Evolutionary conservation across 2,329 filamentous ascomycete species (phyloP).

Genomic region (Talaromyces sp.): DNA sequence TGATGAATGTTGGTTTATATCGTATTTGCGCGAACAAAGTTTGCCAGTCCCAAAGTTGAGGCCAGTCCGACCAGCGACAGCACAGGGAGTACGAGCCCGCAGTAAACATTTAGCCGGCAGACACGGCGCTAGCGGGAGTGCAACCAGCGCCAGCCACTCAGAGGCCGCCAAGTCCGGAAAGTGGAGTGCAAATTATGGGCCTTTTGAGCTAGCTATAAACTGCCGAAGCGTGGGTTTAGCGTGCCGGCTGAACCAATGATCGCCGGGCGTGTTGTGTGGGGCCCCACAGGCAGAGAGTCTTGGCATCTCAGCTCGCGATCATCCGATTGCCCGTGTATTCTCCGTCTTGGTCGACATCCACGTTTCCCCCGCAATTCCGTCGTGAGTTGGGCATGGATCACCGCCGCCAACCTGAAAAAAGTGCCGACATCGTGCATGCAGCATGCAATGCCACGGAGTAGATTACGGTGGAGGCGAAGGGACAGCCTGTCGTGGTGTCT

Average conservation of each 20-base stretch:
- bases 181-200: no score
- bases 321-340: no score
- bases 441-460: not conserved
- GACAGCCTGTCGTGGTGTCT: not conserved
- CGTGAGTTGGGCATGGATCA: not conserved
- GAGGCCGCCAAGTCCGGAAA: not conserved
- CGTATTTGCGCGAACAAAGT: not conserved
- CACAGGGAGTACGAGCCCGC: no score
- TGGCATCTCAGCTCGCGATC: not conserved
- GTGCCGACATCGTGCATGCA: slow-evolving; percentile 7
- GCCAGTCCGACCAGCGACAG: not conserved
- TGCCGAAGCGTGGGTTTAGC: no score
- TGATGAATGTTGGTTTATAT: not conserved
- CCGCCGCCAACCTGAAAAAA: slow-evolving; percentile 1
- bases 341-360: not conserved
- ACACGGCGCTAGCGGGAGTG: not conserved
- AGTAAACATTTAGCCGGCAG: not conserved
- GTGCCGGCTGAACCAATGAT: not conserved
- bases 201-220: not conserved
- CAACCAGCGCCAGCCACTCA: not conserved
- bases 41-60: not conserved
- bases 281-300: not conserved
- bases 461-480: not conserved
- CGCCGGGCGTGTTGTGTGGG: not conserved
- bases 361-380: slow-evolving; percentile 6